Evolutionary conservation across 768 basidiomycete genomes (phyloP).

Genomic region (Galerina marginata): DNA sequence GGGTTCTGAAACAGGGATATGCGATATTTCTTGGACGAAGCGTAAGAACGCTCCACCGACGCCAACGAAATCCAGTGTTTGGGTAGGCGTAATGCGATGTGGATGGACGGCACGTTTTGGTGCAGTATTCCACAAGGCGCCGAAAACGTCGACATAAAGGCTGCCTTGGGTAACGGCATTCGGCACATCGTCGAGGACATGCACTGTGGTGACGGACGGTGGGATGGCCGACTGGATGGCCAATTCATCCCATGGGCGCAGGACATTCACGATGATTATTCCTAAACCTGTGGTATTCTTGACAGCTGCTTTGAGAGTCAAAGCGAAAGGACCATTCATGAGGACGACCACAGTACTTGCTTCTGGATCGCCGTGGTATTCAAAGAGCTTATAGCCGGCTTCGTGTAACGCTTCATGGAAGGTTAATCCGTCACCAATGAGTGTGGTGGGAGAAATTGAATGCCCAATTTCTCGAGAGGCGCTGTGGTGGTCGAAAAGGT

Average conservation of each 20-base stretch:
- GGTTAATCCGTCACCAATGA: slow-evolving; percentile 31
- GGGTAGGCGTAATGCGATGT: slow-evolving; percentile 63
- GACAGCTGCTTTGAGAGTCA: slow-evolving; percentile 59
- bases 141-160: slow-evolving; percentile 76
- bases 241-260: slow-evolving; percentile 80
- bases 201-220: slow-evolving; percentile 56
- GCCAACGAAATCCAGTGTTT: slow-evolving; percentile 56
- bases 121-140: slow-evolving; percentile 51
- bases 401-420: slow-evolving; percentile 56
- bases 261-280: slow-evolving; percentile 74
- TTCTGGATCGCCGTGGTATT: slow-evolving; percentile 68
- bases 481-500: slow-evolving; percentile 89
- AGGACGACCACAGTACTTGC: slow-evolving; percentile 73
- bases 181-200: slow-evolving; percentile 83
- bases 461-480: slow-evolving; percentile 78
- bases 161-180: slow-evolving; percentile 62
- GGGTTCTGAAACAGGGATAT: slow-evolving; percentile 31
- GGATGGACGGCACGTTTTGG: slow-evolving; percentile 50
- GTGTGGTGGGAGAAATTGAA: slow-evolving; percentile 43
- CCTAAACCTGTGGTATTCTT: slow-evolving; percentile 53
- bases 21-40: slow-evolving; percentile 41
- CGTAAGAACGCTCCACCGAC: slow-evolving; percentile 47
- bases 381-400: slow-evolving; percentile 77
- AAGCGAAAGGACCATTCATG: slow-evolving; percentile 79
- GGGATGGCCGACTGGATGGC: slow-evolving; percentile 69